A percentile compares a stretch with the other conserved stretches of the same genome.
phyloP scores from a whole-genome alignment of 495 filamentous ascomycete genomes.

The Hypoxylon subgilvum region DNA sequence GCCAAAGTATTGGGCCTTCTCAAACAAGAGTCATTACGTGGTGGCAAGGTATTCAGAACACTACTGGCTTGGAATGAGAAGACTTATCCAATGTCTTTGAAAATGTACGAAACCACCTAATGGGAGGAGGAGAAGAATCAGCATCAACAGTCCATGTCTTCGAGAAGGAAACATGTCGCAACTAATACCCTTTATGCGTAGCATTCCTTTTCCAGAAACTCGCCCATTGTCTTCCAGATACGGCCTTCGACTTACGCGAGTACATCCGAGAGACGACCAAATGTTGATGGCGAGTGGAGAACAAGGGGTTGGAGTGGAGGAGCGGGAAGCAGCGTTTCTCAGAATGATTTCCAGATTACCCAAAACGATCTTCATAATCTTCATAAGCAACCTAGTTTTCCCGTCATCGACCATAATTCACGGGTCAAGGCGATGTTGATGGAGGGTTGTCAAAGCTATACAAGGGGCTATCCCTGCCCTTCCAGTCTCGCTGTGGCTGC shows the following conservation, averaged over 20 bases:
- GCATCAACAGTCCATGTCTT: not conserved
- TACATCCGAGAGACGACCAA: conserved; percentile 6
- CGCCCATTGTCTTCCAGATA: conserved; percentile 18
- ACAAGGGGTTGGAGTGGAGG: conserved; percentile 40
- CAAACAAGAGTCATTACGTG: not conserved
- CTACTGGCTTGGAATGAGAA: not conserved
- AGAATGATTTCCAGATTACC: conserved; percentile 28
- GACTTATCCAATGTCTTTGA: not conserved
- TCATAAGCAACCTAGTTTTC: conserved; percentile 7
- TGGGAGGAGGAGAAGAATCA: not conserved
- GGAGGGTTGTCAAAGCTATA: conserved; percentile 9
- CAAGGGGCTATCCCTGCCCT: conserved; percentile 25
- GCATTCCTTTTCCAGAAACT: conserved; percentile 18
- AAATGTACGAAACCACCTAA: not conserved
- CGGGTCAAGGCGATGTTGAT: conserved; percentile 2
- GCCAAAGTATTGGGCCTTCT: not conserved
- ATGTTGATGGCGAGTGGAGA: conserved; percentile 38
- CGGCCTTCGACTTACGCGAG: conserved; percentile 17
- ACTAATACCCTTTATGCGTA: conserved; percentile 29
- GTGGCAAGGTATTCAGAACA: conserved; percentile 1
- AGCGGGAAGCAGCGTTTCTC: conserved; percentile 42
- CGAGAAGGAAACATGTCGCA: conserved; percentile 13
- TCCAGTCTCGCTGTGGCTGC: conserved; percentile 21
- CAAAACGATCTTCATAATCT: conserved; percentile 24
- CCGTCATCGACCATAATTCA: not conserved